Evolutionary conservation across 1,139 yeast genomes (phyloP), one percentile per base, ranked within the genome.

Genomic region (Yamadazyma epiphylla): DNA sequence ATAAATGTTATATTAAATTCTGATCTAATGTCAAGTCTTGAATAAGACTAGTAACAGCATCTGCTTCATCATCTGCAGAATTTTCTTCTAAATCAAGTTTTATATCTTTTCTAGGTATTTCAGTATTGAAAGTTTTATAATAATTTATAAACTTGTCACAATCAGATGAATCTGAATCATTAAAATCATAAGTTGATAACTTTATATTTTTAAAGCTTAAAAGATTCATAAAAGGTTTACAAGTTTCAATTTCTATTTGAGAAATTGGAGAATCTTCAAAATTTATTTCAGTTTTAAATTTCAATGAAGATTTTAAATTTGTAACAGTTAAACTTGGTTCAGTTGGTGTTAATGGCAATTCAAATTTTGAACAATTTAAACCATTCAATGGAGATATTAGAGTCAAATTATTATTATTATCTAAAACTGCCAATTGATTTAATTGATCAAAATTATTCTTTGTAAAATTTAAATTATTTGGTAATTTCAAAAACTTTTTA

Each of bases 201-300:
- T 52, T 51, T 15, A 64, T 51, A 30, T 60, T 58, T 22, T 49
- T 46, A 39, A 66, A 68, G 29, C 64, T 68, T 39, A 74, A 68
- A 23, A 75, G 48, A 29, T 70, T 70, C 19, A 71, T 60, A 41
- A 64, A 76, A 1, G 84, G 81, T 13, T 64, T 58, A 42, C 82
- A 74, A 0, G 87, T 75, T 41, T 80, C 86, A 34, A 81, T 71
- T 48, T 80, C 88, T 23, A 77, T 74, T 38, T 74, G 74, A 0
- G 82, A 68, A 23, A 80, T 52, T 1, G 83, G 80, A 30, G 26
- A 29, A 5, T 22, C 16, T 9, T 27, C n/a, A n/a, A n/a, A 21
- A 9, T 24, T 19, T n/a, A 15, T 15, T 11, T 5, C 14, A 22
- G 19, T 26, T 11, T 28, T 25, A 7, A 23, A 13, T 15, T 26